Percentiles rank a stretch among this genome's conserved stretches.
phyloP scores from a whole-genome alignment of 2,329 filamentous ascomycete species.

The Penicillium sp. region DNA sequence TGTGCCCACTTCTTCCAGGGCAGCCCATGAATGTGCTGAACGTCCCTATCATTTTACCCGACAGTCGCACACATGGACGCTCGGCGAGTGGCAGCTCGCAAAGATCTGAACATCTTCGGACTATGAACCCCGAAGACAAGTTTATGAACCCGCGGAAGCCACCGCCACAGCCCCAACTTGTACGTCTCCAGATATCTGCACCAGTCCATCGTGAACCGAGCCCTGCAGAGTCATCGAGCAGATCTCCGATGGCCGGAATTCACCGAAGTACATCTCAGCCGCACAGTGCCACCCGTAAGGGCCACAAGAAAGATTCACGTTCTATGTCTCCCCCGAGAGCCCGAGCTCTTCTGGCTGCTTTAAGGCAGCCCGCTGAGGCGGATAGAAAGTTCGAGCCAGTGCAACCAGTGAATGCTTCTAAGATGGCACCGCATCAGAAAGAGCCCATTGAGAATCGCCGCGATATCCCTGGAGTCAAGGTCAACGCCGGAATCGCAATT shows the following conservation, averaged over 20 bases:
- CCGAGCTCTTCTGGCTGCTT: conserved; percentile 39
- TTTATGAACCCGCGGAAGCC: conserved; percentile 68
- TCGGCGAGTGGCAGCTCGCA: conserved; percentile 66
- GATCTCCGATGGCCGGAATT: conserved; percentile 28
- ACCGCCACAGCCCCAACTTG: conserved; percentile 50
- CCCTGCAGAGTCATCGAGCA: conserved; percentile 29
- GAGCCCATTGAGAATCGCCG: conserved; percentile 12
- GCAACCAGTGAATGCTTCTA: conserved; percentile 10
- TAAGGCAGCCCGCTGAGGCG: conserved; percentile 34
- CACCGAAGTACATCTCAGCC: conserved; percentile 39
- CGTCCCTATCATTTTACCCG: conserved; percentile 68
- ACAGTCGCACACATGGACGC: conserved; percentile 52
- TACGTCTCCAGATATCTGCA: conserved; percentile 49
- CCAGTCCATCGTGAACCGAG: conserved; percentile 27
- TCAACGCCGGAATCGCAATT: conserved; percentile 11
- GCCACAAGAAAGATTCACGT: conserved; percentile 31
- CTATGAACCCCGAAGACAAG: conserved; percentile 75
- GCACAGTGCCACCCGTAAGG: conserved; percentile 25
- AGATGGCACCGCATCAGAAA: conserved; percentile 2
- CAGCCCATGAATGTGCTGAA: conserved; percentile 83
- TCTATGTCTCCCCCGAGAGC: conserved; percentile 41
- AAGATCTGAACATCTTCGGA: conserved; percentile 60
- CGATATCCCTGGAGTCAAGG: conserved; percentile 17
- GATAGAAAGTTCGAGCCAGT: conserved; percentile 13
- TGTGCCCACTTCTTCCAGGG: conserved; percentile 83